Evolutionary conservation across 2,329 filamentous ascomycete species (phyloP), one percentile per base, ranked within the genome.

Genomic region (Beauveria australis): DNA sequence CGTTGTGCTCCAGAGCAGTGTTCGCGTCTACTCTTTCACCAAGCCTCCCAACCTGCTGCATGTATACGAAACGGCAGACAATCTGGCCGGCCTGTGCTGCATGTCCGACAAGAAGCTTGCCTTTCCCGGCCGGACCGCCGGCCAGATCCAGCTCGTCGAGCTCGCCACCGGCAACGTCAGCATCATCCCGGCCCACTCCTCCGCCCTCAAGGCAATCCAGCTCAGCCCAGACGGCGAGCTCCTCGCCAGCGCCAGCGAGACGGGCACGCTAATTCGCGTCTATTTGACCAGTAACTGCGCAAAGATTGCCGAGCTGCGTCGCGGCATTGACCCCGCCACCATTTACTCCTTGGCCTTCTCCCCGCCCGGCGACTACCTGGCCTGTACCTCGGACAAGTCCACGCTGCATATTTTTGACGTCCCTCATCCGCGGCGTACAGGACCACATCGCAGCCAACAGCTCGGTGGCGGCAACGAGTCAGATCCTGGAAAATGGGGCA

Each of bases 401-500:
- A 99, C 92, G 0, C 80, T 99, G 12, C 94, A 99, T 74, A 83
- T 99, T 43, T 99, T 97, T 70, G 92, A 97, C 69, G 81, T 97
- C 1, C 88, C 88, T 4, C 81, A 83, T 62, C 76, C 79, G 9
- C 78, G 77, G 55, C 76, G 75, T 64, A 71, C 74, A 3, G 66
- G 70, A 7, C 66, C 69, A 33, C 69, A 68, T 48, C 69, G 70
- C 62, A 71, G 68, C 61, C 68, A 72, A 62, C 65, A 73, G 26
- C 62, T 69, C 3, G 63, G 67, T 6, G 54, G 67, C 3, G 68
- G 67, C 5, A 64, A 64, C 22, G 76, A 77, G 28, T 76, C 81
- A 51, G 76, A 81, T 5, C 82, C 81, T 53, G 86, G 89, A 46
- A 93, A 92, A 77, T 96, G 91, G 89, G 92, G 91, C 1, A 82